Conservation (phyloP, 768 basidiomycete species). For the Psilocybe tampanensis region DNA sequence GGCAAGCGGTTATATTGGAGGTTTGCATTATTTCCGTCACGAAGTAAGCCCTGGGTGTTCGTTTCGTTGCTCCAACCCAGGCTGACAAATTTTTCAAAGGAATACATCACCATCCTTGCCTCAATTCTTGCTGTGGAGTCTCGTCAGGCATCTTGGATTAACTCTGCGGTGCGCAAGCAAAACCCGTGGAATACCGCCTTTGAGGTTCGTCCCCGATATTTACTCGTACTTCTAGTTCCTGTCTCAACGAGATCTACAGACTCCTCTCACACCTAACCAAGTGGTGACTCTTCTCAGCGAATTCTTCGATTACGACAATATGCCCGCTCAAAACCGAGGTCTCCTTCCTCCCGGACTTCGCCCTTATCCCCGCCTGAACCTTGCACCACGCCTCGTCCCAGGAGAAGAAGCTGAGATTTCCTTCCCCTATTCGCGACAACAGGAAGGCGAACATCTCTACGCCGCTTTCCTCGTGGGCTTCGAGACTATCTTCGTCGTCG, state of each 20-base stretch:
- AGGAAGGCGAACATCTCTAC: slow-evolving; percentile 30
- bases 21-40: slow-evolving; percentile 45
- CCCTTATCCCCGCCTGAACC: slow-evolving; percentile 27
- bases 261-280: slow-evolving; percentile 41
- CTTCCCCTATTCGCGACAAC: slow-evolving; percentile 20
- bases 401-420: slow-evolving; percentile 24
- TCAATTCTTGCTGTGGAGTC: slow-evolving; percentile 64
- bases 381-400: slow-evolving; percentile 22
- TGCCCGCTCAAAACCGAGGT: slow-evolving; percentile 52
- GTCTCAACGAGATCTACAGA: too few species aligned
- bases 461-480: slow-evolving; percentile 55
- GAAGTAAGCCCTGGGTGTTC: slow-evolving; percentile 29
- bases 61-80: not conserved
- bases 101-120: slow-evolving; percentile 53
- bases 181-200: slow-evolving; percentile 62
- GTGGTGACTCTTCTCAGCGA: slow-evolving; percentile 39
- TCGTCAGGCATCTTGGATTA: slow-evolving; percentile 66
- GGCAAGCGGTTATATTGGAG: slow-evolving; percentile 62
- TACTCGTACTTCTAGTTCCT: too few species aligned
- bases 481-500: slow-evolving; percentile 38
- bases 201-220: slow-evolving; percentile 40
- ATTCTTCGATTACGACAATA: slow-evolving; percentile 56
- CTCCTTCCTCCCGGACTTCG: slow-evolving; percentile 34
- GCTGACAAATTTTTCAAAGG: slow-evolving; percentile 11
- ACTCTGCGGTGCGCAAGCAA: slow-evolving; percentile 46